Conservation (phyloP, 2,329 filamentous ascomycete species). For the Ceratocystis smalleyi region DNA sequence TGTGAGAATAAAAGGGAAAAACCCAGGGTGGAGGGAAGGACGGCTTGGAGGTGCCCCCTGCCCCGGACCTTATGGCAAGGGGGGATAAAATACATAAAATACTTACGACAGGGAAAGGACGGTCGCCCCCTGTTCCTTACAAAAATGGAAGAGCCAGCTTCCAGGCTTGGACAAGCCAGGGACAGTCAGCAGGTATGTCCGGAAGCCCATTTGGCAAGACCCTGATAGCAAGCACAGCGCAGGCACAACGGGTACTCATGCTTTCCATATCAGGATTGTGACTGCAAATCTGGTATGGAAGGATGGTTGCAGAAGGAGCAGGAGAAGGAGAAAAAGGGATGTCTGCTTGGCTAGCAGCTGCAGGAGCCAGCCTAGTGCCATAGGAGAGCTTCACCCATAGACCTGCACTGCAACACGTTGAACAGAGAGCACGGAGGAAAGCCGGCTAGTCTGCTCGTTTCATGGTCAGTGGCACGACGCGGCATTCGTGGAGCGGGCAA, state of each 20-base stretch:
- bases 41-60: not conserved
- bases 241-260: not conserved
- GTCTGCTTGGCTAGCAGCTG: not conserved
- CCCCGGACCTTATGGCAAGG: not conserved
- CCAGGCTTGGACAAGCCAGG: not conserved
- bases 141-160: not conserved
- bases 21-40: not conserved
- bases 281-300: not conserved
- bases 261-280: not conserved
- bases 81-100: slow-evolving; percentile 3
- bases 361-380: not conserved
- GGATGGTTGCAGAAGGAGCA: not conserved
- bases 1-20: not conserved
- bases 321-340: not conserved
- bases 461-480: not conserved
- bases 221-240: not conserved
- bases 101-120: not conserved
- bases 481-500: not conserved
- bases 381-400: not conserved
- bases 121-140: not conserved
- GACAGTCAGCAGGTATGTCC: not conserved
- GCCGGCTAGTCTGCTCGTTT: not conserved
- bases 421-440: not conserved
- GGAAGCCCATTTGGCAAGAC: not conserved
- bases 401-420: not conserved